Base-by-base conservation (phyloP, 2,329 filamentous ascomycete genomes). In the Anisogramma anomala region DNA sequence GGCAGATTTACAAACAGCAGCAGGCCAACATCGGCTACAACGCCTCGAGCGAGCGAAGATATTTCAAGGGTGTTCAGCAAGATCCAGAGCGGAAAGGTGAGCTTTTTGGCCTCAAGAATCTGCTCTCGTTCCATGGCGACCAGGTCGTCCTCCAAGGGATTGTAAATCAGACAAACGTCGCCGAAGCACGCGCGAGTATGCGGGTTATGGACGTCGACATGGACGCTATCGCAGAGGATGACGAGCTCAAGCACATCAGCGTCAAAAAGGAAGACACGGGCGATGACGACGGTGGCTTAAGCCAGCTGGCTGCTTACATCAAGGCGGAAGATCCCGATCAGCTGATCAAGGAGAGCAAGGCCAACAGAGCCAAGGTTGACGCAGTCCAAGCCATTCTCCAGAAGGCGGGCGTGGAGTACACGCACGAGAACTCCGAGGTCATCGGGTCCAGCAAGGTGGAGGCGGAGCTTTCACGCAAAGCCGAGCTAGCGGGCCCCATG, bases 1-100 rank as follows among this genome's bases (percentile, higher is more conserved):
- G 91, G 6, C 91, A 98, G 54, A 91, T 98, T 28, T 98, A 98
- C 70, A 98, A 98, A 60, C 91, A 98, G 56, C 91, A 98, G 55
- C 91, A 96, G 63, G 89, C 91, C 19, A 96, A 95, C 54, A 96
- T 98, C 44, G 91, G 85, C 1, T 96, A 98, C 60, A 93, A 81
- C 25, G 91, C 91, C 0, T 93, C 85, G 0, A 82, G 80, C 4
- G 91, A 98, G 60, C 79, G 91, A 3, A 78, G 91, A 2, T 98
- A 98, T 59, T 98, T 98, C 66, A 87, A 82, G 50, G 91, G 91
- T 30, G 85, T 96, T 0, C 89, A 95, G 61, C 82, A 93, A 47
- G 77, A 85, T 50, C 77, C 76, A 18, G 75, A 76, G 20, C 79
- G 88, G 49, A 89, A 89, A 52, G 91, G 91, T 13, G 91, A 98